phyloP scores from a whole-genome alignment of 768 basidiomycete species.

The Galerina marginata region DNA sequence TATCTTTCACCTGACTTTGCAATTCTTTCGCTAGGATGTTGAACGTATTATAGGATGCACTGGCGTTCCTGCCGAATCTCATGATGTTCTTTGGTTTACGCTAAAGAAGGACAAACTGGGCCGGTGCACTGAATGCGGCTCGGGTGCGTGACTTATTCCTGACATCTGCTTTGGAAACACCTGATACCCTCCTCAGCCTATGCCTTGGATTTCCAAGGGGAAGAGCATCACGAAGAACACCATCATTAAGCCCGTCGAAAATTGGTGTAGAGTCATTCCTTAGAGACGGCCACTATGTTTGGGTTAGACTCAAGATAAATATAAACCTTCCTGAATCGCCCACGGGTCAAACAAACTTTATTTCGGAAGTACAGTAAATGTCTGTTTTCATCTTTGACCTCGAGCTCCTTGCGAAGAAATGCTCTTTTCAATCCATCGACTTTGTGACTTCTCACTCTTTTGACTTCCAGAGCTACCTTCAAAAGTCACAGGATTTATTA shows the following conservation, averaged over 20 bases:
- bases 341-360: constrained; percentile 19
- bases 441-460: background rate
- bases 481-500: background rate
- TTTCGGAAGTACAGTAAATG: constrained; percentile 1
- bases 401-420: background rate
- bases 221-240: constrained; percentile 53
- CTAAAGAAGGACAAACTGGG: constrained; percentile 66
- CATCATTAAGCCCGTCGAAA: constrained; percentile 39
- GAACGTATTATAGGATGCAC: constrained; percentile 94
- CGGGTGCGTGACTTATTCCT: constrained; percentile 57
- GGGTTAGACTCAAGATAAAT: constrained; percentile 23
- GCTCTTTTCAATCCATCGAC: background rate
- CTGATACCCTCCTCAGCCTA: constrained; percentile 55
- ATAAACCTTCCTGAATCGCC: constrained; percentile 19
- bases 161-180: background rate
- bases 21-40: constrained; percentile 56
- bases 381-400: constrained; percentile 2
- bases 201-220: constrained; percentile 73
- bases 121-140: constrained; percentile 94
- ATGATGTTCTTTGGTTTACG: constrained; percentile 89
- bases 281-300: constrained; percentile 16
- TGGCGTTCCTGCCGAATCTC: constrained; percentile 92
- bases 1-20: background rate
- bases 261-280: constrained; percentile 5
- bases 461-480: constrained; percentile 11